phyloP scores from a whole-genome alignment of 2,329 filamentous ascomycete genomes.

The Aspergillus jensenii region DNA sequence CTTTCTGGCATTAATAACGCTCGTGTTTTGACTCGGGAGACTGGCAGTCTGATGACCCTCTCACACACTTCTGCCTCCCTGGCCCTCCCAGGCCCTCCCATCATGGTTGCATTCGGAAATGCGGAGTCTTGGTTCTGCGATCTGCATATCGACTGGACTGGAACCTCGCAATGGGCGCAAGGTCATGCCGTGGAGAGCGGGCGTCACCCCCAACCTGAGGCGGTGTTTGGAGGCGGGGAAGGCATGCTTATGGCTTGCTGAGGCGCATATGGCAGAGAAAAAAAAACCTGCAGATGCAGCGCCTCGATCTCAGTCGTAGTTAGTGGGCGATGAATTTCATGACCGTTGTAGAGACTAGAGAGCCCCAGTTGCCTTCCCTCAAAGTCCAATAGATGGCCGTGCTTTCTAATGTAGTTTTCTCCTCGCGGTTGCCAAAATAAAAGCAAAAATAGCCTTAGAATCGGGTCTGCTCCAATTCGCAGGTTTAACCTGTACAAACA shows the following conservation, averaged over 20 bases:
- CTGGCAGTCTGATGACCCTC: neutral
- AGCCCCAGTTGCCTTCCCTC: neutral
- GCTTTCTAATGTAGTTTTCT: neutral
- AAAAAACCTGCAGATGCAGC: slow-evolving; percentile 10
- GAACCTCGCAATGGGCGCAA: slow-evolving; percentile 4
- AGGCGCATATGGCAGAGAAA: slow-evolving; percentile 1
- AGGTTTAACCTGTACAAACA: too few species aligned
- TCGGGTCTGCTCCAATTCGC: neutral
- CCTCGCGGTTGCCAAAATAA: neutral
- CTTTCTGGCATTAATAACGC: slow-evolving; percentile 2
- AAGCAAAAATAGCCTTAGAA: neutral
- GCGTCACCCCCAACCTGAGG: neutral
- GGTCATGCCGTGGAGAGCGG: neutral
- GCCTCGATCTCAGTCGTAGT: neutral
- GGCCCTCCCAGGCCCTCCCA: neutral
- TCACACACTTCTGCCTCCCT: neutral
- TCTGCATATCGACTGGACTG: slow-evolving; percentile 11
- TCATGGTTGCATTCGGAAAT: neutral
- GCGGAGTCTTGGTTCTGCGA: neutral
- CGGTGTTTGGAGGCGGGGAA: slow-evolving; percentile 2
- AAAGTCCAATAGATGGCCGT: neutral
- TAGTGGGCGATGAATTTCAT: too few species aligned
- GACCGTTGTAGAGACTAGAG: too few species aligned
- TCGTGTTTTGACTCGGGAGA: neutral
- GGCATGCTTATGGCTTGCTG: slow-evolving; percentile 5